phyloP scores from a whole-genome alignment of 164 flowering plant species.

The Tetracentron sinense region DNA sequence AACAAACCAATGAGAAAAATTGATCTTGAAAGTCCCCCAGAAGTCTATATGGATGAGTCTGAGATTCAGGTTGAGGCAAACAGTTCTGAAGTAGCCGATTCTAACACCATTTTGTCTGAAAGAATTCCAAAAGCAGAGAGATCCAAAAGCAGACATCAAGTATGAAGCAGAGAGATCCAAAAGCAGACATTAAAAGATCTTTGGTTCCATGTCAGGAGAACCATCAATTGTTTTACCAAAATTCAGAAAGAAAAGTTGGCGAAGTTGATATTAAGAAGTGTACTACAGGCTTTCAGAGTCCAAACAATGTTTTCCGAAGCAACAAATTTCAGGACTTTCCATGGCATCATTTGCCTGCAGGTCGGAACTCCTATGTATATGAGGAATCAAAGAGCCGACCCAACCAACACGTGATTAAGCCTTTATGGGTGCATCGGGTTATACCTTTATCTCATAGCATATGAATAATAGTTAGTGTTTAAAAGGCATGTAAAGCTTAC shows the following conservation, averaged over 20 bases:
- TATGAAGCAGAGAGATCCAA: neutral
- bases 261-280: conserved; percentile 5
- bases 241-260: conserved; percentile 5
- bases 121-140: neutral
- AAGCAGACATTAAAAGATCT: neutral
- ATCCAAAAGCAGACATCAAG: conserved; percentile 8
- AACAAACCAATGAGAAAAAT: conserved; percentile 12
- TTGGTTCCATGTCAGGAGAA: conserved; percentile 10
- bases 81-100: neutral
- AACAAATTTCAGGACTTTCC: conserved; percentile 6
- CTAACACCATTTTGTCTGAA: neutral
- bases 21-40: conserved; percentile 31
- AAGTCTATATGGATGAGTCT: conserved; percentile 22
- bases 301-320: neutral
- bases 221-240: neutral
- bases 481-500: too few species aligned
- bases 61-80: conserved; percentile 10
- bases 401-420: neutral
- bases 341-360: neutral
- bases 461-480: too few species aligned
- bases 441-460: conserved; percentile 5
- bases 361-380: neutral
- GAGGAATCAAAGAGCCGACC: conserved; percentile 6
- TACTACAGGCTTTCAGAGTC: conserved; percentile 2
- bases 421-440: conserved; percentile 12